Conservation (phyloP, 306 rosid genomes). For the Cicer bijugum region DNA sequence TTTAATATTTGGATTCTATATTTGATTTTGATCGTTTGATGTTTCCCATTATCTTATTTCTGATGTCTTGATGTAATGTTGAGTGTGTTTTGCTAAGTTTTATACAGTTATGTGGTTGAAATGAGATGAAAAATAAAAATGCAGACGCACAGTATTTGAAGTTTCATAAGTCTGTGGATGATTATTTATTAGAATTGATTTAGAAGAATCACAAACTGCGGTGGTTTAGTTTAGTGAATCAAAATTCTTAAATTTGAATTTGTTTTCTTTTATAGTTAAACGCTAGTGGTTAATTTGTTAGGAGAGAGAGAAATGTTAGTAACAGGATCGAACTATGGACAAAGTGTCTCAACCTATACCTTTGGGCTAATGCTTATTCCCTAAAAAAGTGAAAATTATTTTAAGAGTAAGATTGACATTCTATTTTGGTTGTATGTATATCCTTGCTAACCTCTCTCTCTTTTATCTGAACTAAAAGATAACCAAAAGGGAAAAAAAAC, state of each 20-base stretch:
- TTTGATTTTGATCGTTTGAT: constrained; percentile 26
- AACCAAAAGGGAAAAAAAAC: background rate
- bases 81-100: constrained; percentile 27
- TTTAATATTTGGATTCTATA: constrained; percentile 28
- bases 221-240: constrained; percentile 13
- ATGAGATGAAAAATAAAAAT: background rate
- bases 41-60: constrained; percentile 33
- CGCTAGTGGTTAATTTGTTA: too few species aligned
- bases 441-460: constrained; percentile 5
- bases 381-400: background rate
- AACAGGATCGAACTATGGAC: too few species aligned
- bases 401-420: constrained; percentile 5
- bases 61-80: constrained; percentile 24
- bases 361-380: background rate
- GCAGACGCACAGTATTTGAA: background rate
- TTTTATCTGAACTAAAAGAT: background rate
- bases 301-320: too few species aligned
- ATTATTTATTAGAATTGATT: constrained; percentile 1
- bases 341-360: too few species aligned
- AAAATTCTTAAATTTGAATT: constrained; percentile 9
- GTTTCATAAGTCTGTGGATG: constrained; percentile 20
- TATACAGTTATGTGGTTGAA: constrained; percentile 13
- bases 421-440: background rate
- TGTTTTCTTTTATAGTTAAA: background rate
- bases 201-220: background rate